Evolutionary conservation across 75 land plant species (phyloP), one percentile per base, ranked within the genome.

Genomic region (Ceratopteris richardii): DNA sequence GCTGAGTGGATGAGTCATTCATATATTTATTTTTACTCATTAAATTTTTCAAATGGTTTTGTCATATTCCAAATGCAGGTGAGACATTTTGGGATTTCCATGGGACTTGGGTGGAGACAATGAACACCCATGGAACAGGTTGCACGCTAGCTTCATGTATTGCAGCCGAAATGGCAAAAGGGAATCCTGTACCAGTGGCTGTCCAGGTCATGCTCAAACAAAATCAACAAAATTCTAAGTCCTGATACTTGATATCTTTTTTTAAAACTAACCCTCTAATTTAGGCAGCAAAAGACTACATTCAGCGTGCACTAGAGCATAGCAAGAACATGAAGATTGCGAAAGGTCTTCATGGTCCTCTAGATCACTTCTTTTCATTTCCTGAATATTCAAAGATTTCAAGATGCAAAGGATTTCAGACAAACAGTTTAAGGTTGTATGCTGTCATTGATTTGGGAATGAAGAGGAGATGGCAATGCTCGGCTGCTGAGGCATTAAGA

Each of bases 91-190:
- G 76, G 77, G 90, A 85, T 68, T 52, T 88, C 7, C 75, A 54
- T 43, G 81, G 79, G 40, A 23, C 78, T 9, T 90, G 96, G 20
- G 62, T 93, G 30, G 59, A 69, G 43, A 83, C 96, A 44, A 70
- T 61, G 2, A 93, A 89, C 52, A 93, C 96, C 46, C 98, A 93
- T 73, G 95, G 98, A 66, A 93, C 98, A 31, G 98, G 98, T 14
- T 93, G 98, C 64, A 89, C 77, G 58, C 60, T 93, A 63, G 98
- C 98, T 14, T 85, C 98, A 53, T 77, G 73, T 31, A 89, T 93
- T 50, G 98, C 98, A 36, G 90, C 96, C 50, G 95, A 83, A 64
- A 64, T 93, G 26, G 96, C 98, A 41, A 93, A 88, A 77, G 96
- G 98, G 29, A 63, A 65, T 44, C 52, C 69, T 22, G 65, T 85